Evolutionary conservation across 2,329 filamentous ascomycete genomes (phyloP).

Genomic region (Diplodia intermedia): DNA sequence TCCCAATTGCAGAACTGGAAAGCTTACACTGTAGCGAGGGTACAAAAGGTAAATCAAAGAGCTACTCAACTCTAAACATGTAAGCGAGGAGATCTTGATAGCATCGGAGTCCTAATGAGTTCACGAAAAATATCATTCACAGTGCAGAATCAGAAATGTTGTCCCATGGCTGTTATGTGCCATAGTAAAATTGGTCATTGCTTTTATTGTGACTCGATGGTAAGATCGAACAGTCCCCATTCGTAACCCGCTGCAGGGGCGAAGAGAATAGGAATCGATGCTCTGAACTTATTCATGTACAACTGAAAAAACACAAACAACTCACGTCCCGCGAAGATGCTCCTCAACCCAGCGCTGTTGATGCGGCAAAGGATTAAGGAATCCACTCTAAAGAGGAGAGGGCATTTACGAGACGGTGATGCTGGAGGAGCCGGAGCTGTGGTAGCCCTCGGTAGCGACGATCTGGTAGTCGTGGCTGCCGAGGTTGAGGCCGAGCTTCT

Average conservation of each 20-base stretch:
- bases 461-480: conserved; percentile 62
- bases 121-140: neutral
- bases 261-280: neutral
- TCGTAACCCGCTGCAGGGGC: neutral
- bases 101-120: neutral
- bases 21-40: too few relatives aligned
- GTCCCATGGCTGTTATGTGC: neutral
- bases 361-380: neutral
- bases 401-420: conserved; percentile 51
- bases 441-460: conserved; percentile 62
- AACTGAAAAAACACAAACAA: conserved; percentile 1
- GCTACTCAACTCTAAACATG: too few relatives aligned
- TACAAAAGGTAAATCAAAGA: too few relatives aligned
- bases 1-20: too few relatives aligned
- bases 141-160: neutral
- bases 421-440: conserved; percentile 56
- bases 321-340: neutral
- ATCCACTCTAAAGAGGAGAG: neutral
- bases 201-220: neutral
- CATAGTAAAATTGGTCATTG: neutral
- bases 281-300: neutral
- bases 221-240: neutral
- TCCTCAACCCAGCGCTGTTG: neutral
- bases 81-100: neutral
- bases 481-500: conserved; percentile 55